Evolutionary conservation across 305 asterid genomes (phyloP), one percentile per base, ranked within the genome.

Genomic region (Solanum chacoense): DNA sequence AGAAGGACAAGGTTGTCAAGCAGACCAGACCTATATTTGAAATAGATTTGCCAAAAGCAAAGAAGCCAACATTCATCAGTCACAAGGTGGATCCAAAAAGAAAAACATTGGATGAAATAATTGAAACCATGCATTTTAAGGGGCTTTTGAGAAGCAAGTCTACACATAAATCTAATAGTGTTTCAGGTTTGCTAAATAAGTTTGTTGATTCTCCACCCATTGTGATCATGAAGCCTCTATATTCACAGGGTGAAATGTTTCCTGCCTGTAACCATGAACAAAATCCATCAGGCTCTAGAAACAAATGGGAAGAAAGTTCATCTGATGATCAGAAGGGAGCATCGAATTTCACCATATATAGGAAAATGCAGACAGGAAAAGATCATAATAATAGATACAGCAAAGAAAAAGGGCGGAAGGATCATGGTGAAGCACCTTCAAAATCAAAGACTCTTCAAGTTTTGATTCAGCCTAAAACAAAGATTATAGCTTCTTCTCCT

Each of bases 181-280:
- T 84, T 77, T 90, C 91, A 59, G 90, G 87, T 83, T 85, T 88
- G 89, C 87, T 88, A 65, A 87, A 45, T 34, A 74, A 90, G 69
- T 85, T 85, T 71, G 69, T 69, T 86, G 86, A 91, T 50, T 88
- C 89, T 72, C 92, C 95, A 29, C 97, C 96, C 80, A 95, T 96
- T 88, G 97, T 95, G 88, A 89, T 96, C 77, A 93, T 96, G 91
- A 95, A 88, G 94, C 98, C 98, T 79, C 83, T 76, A 55, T 90
- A 88, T 86, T 78, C 76, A 11, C 88, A 77, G 55, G 59, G 73
- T 35, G 91, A 86, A 89, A 87, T 69, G 88, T 32, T 67, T 42
- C 87, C 87, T 74, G 81, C 88, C 85, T 40, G 72, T 34, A 40
- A 74, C 35, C 79, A 79, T 69, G 93, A 90, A 86, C 90, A 87